phyloP scores from a whole-genome alignment of 176 grass and related monocot genomes.

The Aechmea fasciata region DNA sequence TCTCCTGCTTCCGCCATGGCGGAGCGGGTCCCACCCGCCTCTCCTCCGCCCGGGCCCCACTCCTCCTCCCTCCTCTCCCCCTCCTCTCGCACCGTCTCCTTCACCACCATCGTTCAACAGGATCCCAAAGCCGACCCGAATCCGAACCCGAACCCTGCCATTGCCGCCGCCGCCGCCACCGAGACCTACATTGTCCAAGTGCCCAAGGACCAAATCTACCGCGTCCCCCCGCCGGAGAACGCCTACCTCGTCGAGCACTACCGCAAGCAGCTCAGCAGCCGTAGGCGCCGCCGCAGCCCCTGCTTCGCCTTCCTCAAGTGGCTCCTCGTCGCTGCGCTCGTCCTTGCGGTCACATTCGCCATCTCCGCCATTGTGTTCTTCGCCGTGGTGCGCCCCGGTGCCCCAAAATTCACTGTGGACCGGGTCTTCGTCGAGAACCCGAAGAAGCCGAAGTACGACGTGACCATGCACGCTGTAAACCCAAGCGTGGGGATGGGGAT shows the following conservation, averaged over 20 bases:
- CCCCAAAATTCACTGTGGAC: conserved; percentile 47
- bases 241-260: conserved; percentile 40
- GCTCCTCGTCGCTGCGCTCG: conserved; percentile 18
- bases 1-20: conserved; percentile 35
- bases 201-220: conserved; percentile 64
- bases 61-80: background rate
- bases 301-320: conserved; percentile 19
- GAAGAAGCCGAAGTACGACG: conserved; percentile 30
- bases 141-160: background rate
- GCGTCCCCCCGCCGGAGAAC: conserved; percentile 63
- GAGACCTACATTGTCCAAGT: conserved; percentile 43
- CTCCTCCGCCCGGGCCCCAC: conserved; percentile 10
- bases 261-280: conserved; percentile 24
- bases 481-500: conserved; percentile 50
- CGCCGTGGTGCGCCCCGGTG: conserved; percentile 28
- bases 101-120: background rate
- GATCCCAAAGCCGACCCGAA: background rate
- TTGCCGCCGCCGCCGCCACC: background rate
- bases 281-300: conserved; percentile 16
- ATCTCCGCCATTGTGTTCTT: conserved; percentile 14
- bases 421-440: conserved; percentile 24
- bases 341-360: conserved; percentile 7
- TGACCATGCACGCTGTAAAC: conserved; percentile 46
- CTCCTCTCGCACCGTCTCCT: conserved; percentile 20
- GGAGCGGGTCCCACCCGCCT: conserved; percentile 46